Conservation (phyloP, 2,329 filamentous ascomycete genomes). For the Chaetothyriales sp. region DNA sequence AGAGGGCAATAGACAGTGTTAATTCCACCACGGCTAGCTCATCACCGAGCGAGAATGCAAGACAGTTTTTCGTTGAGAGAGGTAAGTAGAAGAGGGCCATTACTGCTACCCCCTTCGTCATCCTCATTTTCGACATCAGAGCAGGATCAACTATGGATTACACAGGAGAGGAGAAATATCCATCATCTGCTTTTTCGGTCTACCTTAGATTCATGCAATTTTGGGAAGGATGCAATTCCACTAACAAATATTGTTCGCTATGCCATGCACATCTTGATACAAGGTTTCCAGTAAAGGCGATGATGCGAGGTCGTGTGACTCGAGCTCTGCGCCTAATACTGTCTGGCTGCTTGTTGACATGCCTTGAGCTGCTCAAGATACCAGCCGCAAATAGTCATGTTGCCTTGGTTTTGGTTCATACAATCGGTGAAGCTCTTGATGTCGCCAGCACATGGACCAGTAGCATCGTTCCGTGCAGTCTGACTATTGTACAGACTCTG, state of each 20-base stretch:
- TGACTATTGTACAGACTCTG: conserved; percentile 29
- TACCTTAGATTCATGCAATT: not conserved
- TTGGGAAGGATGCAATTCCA: not conserved
- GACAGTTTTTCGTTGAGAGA: no score
- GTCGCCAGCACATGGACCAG: conserved; percentile 61
- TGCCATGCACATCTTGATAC: not conserved
- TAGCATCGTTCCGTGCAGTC: conserved; percentile 27
- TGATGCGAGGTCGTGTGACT: not conserved
- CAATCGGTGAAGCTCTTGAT: conserved; percentile 82
- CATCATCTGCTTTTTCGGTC: no score
- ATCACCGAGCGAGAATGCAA: no score
- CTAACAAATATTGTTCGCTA: not conserved
- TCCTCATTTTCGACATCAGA: not conserved
- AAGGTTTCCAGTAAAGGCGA: not conserved
- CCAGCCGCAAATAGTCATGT: conserved; percentile 94
- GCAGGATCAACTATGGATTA: not conserved
- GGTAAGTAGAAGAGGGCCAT: no score
- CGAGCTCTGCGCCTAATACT: conserved; percentile 37
- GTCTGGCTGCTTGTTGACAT: conserved; percentile 63
- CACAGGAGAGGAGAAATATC: not conserved
- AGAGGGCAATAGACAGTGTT: no score
- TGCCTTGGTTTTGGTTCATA: conserved; percentile 88
- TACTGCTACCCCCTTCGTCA: not conserved
- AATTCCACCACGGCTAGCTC: no score
- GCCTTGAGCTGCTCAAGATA: conserved; percentile 95